Evolutionary conservation across 139 green algal species (phyloP).

Genomic region (Yamagishiella unicocca): DNA sequence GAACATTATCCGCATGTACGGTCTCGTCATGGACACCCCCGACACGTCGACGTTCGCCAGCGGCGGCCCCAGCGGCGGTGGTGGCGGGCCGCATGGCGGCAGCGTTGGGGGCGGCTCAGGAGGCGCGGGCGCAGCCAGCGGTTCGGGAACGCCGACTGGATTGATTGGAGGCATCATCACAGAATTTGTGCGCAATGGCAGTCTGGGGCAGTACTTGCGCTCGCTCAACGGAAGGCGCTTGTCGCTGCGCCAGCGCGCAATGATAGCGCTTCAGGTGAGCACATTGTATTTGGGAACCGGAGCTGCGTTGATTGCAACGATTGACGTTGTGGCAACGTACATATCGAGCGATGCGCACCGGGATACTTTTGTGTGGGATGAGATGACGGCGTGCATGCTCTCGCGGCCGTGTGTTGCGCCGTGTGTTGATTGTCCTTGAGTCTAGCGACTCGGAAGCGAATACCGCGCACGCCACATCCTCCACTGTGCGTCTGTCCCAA

Average conservation of each 20-base stretch:
- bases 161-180: slow-evolving; percentile 86
- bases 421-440: too few species aligned
- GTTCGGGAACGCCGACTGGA: slow-evolving; percentile 20
- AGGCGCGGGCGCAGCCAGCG: not conserved
- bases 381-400: too few species aligned
- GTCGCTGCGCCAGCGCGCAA: slow-evolving; percentile 73
- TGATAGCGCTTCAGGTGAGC: slow-evolving; percentile 81
- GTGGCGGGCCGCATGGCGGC: slow-evolving; percentile 10
- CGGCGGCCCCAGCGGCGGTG: not conserved
- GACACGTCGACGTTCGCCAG: not conserved
- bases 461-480: too few species aligned
- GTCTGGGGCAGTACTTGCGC: slow-evolving; percentile 70
- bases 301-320: too few species aligned
- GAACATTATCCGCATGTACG: slow-evolving; percentile 95
- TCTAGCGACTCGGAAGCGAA: too few species aligned
- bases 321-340: too few species aligned
- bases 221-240: slow-evolving; percentile 51
- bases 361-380: too few species aligned
- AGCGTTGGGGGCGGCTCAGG: slow-evolving; percentile 28
- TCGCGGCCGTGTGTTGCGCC: too few species aligned
- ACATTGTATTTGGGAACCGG: not conserved
- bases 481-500: too few species aligned
- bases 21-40: slow-evolving; percentile 77
- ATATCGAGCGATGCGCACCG: too few species aligned
- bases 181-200: slow-evolving; percentile 87